Conservation (phyloP, 2,329 filamentous ascomycete species). For the Penicillium polonicum region DNA sequence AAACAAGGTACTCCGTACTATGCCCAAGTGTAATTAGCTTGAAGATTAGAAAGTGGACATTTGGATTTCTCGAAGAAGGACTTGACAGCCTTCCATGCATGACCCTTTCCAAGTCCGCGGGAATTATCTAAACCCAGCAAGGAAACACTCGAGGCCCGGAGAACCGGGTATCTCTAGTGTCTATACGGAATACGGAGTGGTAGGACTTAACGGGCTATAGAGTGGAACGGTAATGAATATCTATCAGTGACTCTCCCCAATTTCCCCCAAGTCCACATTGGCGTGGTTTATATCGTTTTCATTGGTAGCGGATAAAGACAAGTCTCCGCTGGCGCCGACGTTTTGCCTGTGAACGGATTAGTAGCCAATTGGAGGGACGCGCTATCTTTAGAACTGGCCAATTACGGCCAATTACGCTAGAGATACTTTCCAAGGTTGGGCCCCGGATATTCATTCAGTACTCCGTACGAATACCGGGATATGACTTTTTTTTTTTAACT, state of each 20-base stretch:
- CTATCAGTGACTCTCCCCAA: slow-evolving; percentile 11
- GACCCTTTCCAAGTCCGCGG: slow-evolving; percentile 4
- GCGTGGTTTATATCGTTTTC: neutral
- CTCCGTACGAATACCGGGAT: neutral
- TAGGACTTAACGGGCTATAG: neutral
- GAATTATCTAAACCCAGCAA: slow-evolving; percentile 8
- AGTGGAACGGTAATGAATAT: slow-evolving; percentile 7
- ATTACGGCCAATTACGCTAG: slow-evolving; percentile 16
- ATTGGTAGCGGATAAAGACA: slow-evolving; percentile 19
- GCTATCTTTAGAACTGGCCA: slow-evolving; percentile 30
- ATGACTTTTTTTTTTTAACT: neutral
- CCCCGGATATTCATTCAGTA: slow-evolving; percentile 15
- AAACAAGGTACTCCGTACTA: slow-evolving; percentile 8
- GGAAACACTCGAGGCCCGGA: slow-evolving; percentile 9
- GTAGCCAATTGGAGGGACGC: slow-evolving; percentile 9
- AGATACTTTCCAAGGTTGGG: slow-evolving; percentile 13
- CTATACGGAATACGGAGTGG: neutral
- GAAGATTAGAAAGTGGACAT: slow-evolving; percentile 6
- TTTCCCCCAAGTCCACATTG: slow-evolving; percentile 16
- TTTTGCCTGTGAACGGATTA: slow-evolving; percentile 14
- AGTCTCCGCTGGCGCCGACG: slow-evolving; percentile 13
- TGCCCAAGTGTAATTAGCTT: neutral
- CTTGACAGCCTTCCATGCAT: slow-evolving; percentile 31
- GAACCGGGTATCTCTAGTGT: neutral
- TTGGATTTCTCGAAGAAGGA: slow-evolving; percentile 19